Percentiles rank a stretch among this genome's conserved stretches.
These are phyloP conservation scores for Asterophora parasitica DNA, from an alignment of 768 basidiomycete species.

Conservation along the genomic window DNA sequence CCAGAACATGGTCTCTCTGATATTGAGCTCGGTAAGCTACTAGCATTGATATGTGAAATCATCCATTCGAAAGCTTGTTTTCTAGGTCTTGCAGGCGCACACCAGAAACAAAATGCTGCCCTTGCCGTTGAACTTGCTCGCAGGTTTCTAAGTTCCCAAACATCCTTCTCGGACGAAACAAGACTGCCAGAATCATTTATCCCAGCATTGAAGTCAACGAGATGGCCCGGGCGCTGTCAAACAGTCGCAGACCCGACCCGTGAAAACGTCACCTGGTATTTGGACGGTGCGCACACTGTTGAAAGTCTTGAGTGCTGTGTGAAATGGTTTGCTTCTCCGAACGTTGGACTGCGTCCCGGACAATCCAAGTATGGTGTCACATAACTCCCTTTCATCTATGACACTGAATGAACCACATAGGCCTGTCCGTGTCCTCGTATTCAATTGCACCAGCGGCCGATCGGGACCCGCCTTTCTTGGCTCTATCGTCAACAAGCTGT, in stretches of 20 bases:
- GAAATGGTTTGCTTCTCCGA: slow-evolving; percentile 78
- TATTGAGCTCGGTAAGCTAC: slow-evolving; percentile 56
- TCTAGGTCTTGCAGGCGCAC: slow-evolving; percentile 76
- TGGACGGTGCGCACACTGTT: slow-evolving; percentile 93
- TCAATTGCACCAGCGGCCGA: slow-evolving; percentile 93
- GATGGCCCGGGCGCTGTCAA: slow-evolving; percentile 97
- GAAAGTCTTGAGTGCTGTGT: slow-evolving; percentile 87
- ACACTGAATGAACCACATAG: slow-evolving; percentile 17
- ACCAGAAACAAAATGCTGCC: slow-evolving; percentile 85
- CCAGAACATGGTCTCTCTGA: slow-evolving; percentile 41
- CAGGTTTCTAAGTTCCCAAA: slow-evolving; percentile 48
- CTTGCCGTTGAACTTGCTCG: slow-evolving; percentile 75
- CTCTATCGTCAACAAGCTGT: slow-evolving; percentile 49
- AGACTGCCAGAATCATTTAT: slow-evolving; percentile 50
- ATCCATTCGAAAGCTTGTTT: not conserved
- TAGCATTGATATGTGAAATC: not conserved
- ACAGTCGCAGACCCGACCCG: slow-evolving; percentile 59
- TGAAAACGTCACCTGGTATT: slow-evolving; percentile 66
- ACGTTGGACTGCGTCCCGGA: slow-evolving; percentile 38
- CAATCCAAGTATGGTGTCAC: slow-evolving; percentile 14
- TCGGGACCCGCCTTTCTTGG: slow-evolving; percentile 71
- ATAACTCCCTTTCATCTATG: not conserved
- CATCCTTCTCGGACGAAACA: slow-evolving; percentile 20
- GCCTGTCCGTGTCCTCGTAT: slow-evolving; percentile 64
- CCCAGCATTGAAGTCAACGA: slow-evolving; percentile 59